Conservation (phyloP, 139 green algal genomes). For the Chlorella sp. region DNA sequence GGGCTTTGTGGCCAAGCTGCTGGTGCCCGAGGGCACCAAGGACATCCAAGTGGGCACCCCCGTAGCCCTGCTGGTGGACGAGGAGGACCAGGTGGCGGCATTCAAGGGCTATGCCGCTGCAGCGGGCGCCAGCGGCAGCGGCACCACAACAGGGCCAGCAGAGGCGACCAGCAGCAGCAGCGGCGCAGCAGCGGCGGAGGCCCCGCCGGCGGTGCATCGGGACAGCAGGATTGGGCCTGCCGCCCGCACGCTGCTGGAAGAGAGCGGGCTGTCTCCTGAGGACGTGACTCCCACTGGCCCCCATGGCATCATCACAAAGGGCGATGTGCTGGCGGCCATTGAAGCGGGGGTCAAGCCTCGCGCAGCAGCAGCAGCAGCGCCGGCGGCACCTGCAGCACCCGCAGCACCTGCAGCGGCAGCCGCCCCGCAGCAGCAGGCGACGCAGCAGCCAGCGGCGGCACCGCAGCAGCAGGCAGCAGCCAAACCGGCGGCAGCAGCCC, state of each 20-base stretch:
- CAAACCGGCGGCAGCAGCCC: slow-evolving; percentile 9
- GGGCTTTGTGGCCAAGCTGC: slow-evolving; percentile 80
- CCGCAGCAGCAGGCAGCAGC: slow-evolving; percentile 23
- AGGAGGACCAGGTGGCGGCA: slow-evolving; percentile 67
- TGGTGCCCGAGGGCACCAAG: slow-evolving; percentile 76
- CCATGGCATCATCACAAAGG: slow-evolving; percentile 88
- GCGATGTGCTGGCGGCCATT: slow-evolving; percentile 86
- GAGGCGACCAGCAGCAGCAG: neutral
- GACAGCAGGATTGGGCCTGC: slow-evolving; percentile 77
- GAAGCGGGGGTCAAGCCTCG: slow-evolving; percentile 43
- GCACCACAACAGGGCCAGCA: neutral
- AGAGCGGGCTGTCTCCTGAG: slow-evolving; percentile 46
- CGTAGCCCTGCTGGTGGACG: slow-evolving; percentile 90
- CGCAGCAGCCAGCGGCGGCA: slow-evolving; percentile 23
- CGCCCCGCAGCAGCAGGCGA: slow-evolving; percentile 27
- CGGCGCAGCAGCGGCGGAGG: neutral
- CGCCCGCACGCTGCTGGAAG: slow-evolving; percentile 66
- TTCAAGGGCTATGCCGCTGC: slow-evolving; percentile 71
- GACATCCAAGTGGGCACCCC: slow-evolving; percentile 72
- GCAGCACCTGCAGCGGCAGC: slow-evolving; percentile 13
- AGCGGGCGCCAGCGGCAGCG: neutral
- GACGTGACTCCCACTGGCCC: slow-evolving; percentile 75
- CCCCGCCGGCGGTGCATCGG: neutral
- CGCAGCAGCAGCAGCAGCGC: slow-evolving; percentile 11
- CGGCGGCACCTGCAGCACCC: slow-evolving; percentile 3